Percentiles rank a stretch among this genome's conserved stretches.
Conservation (phyloP, 768 basidiomycete genomes). For the Hirschioporus abietinus region DNA sequence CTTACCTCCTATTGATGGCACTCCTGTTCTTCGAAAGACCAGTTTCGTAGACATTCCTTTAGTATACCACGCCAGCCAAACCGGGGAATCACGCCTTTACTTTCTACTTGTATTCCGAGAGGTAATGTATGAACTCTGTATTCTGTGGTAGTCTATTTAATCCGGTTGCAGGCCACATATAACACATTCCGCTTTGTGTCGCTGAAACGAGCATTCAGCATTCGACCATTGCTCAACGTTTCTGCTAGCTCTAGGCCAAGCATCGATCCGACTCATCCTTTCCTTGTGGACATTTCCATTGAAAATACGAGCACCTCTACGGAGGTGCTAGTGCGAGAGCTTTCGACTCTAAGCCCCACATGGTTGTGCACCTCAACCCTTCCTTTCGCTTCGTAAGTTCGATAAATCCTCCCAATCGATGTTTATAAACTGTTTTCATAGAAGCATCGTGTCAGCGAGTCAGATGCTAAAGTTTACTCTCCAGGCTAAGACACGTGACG, state of each 20-base stretch:
- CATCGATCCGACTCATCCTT: conserved; percentile 25
- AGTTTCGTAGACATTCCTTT: conserved; percentile 48
- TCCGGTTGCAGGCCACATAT: conserved; percentile 35
- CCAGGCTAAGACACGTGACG: conserved; percentile 34
- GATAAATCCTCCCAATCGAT: background rate
- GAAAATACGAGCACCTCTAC: conserved; percentile 42
- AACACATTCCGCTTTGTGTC: conserved; percentile 54
- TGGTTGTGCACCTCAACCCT: conserved; percentile 53
- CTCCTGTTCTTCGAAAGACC: conserved; percentile 36
- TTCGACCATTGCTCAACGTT: conserved; percentile 56
- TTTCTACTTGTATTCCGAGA: conserved; percentile 66
- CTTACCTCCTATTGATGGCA: conserved; percentile 24
- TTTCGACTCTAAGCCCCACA: conserved; percentile 60
- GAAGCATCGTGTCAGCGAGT: conserved; percentile 37
- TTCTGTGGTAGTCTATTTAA: background rate
- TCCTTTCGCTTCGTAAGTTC: conserved; percentile 38
- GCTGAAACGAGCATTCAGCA: conserved; percentile 50
- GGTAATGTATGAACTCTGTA: conserved; percentile 28
- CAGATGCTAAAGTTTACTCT: conserved; percentile 46
- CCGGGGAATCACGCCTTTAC: conserved; percentile 47
- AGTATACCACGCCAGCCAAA: conserved; percentile 43
- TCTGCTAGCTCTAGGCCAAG: conserved; percentile 16
- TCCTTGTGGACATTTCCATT: conserved; percentile 51
- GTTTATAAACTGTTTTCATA: conserved; percentile 19
- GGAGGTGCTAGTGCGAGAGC: conserved; percentile 45